Percentiles rank a stretch among this genome's conserved stretches.
Evolutionary conservation across 352 stramenopile genomes (phyloP).

Genomic region (Globisporangium cederbergense): DNA sequence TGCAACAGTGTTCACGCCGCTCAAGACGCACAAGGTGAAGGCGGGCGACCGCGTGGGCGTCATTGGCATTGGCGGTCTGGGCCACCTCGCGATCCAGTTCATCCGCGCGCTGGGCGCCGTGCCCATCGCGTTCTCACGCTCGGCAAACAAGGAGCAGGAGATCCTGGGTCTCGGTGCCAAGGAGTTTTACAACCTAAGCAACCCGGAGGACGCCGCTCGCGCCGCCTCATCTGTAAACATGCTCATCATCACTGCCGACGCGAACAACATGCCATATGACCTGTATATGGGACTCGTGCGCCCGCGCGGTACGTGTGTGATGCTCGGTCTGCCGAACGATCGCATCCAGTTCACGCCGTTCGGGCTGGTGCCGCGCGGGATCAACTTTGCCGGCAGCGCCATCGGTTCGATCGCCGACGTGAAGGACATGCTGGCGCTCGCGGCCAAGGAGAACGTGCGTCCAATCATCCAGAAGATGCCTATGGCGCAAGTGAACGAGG

Average conservation of each 20-base stretch:
- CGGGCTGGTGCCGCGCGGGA: too few relatives aligned
- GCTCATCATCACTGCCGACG: too few relatives aligned
- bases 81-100: constrained; percentile 84
- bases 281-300: too few relatives aligned
- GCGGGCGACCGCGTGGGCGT: constrained; percentile 57
- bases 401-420: too few relatives aligned
- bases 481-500: constrained; percentile 44
- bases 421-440: constrained; percentile 86
- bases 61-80: constrained; percentile 83
- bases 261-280: too few relatives aligned
- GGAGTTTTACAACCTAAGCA: constrained; percentile 25
- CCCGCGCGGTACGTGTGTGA: too few relatives aligned
- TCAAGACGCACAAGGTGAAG: constrained; percentile 46
- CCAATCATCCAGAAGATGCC: constrained; percentile 48
- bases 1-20: constrained; percentile 75
- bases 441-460: constrained; percentile 55
- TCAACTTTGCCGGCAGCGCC: too few relatives aligned
- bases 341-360: too few relatives aligned
- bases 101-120: constrained; percentile 18
- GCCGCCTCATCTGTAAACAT: too few relatives aligned
- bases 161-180: constrained; percentile 52
- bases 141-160: constrained; percentile 50
- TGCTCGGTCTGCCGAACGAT: too few relatives aligned
- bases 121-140: constrained; percentile 62
- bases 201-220: too few relatives aligned